These are phyloP conservation scores for Paecilomyces fulvus DNA, from an alignment of 2,329 filamentous ascomycete genomes.

Conservation along the genomic window DNA sequence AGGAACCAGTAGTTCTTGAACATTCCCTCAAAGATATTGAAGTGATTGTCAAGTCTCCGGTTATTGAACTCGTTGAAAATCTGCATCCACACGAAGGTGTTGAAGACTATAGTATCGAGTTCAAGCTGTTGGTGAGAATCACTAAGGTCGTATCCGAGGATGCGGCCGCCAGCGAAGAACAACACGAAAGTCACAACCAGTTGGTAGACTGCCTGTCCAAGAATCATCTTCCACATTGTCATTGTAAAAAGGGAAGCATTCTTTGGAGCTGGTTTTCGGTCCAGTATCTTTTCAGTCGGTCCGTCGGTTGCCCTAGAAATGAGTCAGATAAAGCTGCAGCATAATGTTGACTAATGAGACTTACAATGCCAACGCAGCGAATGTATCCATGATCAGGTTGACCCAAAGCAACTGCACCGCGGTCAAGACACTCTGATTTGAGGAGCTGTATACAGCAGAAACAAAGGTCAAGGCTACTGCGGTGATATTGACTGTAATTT, in stretches of 20 bases:
- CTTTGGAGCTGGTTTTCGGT: slow-evolving; percentile 71
- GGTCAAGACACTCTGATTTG: slow-evolving; percentile 68
- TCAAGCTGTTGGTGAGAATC: slow-evolving; percentile 40
- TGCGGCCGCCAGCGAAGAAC: slow-evolving; percentile 61
- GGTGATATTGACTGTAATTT: slow-evolving; percentile 79
- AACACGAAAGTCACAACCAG: slow-evolving; percentile 69
- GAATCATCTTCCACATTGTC: slow-evolving; percentile 99
- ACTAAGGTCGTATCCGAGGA: slow-evolving; percentile 50
- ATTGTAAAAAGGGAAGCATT: slow-evolving; percentile 69
- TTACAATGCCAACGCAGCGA: slow-evolving; percentile 71
- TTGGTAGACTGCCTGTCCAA: slow-evolving; percentile 86
- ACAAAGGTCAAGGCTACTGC: slow-evolving; percentile 83
- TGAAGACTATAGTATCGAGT: slow-evolving; percentile 81
- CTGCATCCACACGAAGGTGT: slow-evolving; percentile 99
- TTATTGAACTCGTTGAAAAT: slow-evolving; percentile 99
- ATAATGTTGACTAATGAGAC: slow-evolving; percentile 1
- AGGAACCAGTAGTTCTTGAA: slow-evolving; percentile 83
- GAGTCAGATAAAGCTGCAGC: slow-evolving; percentile 1
- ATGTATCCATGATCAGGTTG: slow-evolving; percentile 95
- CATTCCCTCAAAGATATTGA: slow-evolving; percentile 92
- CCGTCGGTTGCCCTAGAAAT: slow-evolving; percentile 62
- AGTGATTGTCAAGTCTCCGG: slow-evolving; percentile 83
- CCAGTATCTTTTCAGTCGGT: slow-evolving; percentile 69
- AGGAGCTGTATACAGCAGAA: slow-evolving; percentile 63
- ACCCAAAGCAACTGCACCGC: slow-evolving; percentile 94